Evolutionary conservation across 2,329 filamentous ascomycete species (phyloP).

Genomic region (Fonsecaea nubica): DNA sequence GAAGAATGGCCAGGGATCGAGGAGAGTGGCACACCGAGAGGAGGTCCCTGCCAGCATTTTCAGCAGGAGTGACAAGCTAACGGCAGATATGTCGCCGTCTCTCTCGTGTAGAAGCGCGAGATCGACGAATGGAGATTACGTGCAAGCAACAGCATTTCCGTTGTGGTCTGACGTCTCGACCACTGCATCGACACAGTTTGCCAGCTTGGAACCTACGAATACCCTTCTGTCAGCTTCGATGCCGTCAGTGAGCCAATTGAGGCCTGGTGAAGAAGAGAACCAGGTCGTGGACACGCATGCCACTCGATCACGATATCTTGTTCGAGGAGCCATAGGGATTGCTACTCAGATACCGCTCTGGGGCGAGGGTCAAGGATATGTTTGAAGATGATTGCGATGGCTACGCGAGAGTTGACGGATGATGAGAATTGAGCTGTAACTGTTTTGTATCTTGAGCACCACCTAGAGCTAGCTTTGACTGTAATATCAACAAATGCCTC

Average conservation of each 20-base stretch:
- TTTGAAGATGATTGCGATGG: background rate
- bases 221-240: background rate
- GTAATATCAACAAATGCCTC: background rate
- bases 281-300: background rate
- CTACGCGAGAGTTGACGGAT: background rate
- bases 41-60: background rate
- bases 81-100: background rate
- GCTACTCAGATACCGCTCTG: background rate
- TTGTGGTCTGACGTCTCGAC: background rate
- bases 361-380: background rate
- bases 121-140: background rate
- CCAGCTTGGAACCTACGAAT: background rate
- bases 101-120: background rate
- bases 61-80: background rate
- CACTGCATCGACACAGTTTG: background rate
- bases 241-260: background rate
- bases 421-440: background rate
- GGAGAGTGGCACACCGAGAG: background rate
- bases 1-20: background rate
- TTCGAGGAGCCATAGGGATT: background rate
- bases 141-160: background rate
- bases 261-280: background rate
- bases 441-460: background rate
- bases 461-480: background rate
- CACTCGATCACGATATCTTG: background rate